A percentile compares a stretch with the other conserved stretches of the same genome.
Conservation (phyloP, 345 rosid genomes). For the rapeseed (Brassica napus) region Da-Ae NC_063436.1:10390001-10390500, state of each 20-base stretch:
- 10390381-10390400: not conserved
- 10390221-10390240: not conserved
- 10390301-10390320: not conserved
- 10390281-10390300: not conserved
- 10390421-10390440: not conserved
- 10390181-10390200: not conserved
- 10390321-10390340: not conserved
- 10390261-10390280: not conserved
- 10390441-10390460: not conserved
- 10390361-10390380: not conserved
- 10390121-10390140: not conserved
- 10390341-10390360: not conserved
- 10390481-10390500: not conserved
- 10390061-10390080: not conserved
- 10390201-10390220: not conserved
- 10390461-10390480: not conserved
- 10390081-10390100: not conserved
- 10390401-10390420: not conserved
- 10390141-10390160: not conserved
- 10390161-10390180: not conserved
- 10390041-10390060: not conserved
- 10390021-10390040: not conserved
- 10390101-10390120: not conserved
- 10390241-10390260: not conserved
- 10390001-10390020: not conserved